Evolutionary conservation across 1,284 basidiomycete species (phyloP).

Genomic region (Leccinum pachyderme): DNA sequence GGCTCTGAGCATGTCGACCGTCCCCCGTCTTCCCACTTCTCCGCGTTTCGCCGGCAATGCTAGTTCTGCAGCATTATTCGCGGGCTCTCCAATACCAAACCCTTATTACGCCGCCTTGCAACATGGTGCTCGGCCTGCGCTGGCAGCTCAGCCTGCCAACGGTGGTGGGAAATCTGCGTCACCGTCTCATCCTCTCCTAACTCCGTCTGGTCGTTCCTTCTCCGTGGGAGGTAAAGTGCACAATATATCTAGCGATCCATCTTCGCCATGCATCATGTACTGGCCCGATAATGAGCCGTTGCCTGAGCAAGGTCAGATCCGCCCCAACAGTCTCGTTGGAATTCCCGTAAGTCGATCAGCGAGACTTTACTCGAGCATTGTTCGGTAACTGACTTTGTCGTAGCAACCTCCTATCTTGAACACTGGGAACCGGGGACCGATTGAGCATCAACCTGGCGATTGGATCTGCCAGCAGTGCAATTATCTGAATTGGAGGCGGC

Average conservation of each 20-base stretch:
- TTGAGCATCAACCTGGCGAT: slow-evolving; percentile 85
- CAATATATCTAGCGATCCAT: slow-evolving; percentile 69
- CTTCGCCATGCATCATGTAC: slow-evolving; percentile 73
- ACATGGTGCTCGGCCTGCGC: slow-evolving; percentile 15
- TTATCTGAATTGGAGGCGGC: slow-evolving; percentile 81
- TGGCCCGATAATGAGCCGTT: slow-evolving; percentile 85
- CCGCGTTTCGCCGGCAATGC: slow-evolving; percentile 41
- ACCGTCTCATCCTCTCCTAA: slow-evolving; percentile 62
- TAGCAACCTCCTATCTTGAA: slow-evolving; percentile 84
- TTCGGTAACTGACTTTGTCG: slow-evolving; percentile 3
- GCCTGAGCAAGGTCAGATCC: slow-evolving; percentile 73
- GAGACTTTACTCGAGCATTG: background rate
- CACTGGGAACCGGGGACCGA: slow-evolving; percentile 85
- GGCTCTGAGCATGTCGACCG: slow-evolving; percentile 23
- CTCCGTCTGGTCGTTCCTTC: slow-evolving; percentile 74
- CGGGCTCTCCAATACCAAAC: slow-evolving; percentile 26
- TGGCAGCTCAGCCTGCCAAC: slow-evolving; percentile 17
- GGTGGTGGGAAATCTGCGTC: slow-evolving; percentile 31
- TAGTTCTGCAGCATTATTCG: slow-evolving; percentile 11
- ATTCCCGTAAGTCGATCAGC: slow-evolving; percentile 45
- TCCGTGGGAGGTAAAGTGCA: slow-evolving; percentile 72
- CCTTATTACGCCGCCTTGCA: slow-evolving; percentile 18
- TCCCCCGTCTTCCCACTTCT: slow-evolving; percentile 38
- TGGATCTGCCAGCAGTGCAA: slow-evolving; percentile 85
- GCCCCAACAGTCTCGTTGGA: slow-evolving; percentile 54